Base-by-base conservation (phyloP, 139 green algal species). In the Klebsormidium nitens region DNA sequence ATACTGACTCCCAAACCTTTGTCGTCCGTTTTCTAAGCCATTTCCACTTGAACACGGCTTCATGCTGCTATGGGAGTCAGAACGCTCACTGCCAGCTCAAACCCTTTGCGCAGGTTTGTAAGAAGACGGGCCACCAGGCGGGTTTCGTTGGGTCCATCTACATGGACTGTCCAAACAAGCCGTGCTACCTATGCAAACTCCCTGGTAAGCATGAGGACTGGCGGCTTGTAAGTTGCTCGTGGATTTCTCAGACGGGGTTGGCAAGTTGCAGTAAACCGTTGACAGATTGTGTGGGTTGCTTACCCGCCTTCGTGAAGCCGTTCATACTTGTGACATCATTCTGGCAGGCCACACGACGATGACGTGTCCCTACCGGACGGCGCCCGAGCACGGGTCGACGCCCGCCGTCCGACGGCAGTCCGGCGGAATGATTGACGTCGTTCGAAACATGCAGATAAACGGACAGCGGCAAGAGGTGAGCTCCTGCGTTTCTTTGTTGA, bases 81-180 rank as follows among this genome's bases (percentile, higher is more conserved):
- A n/a, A n/a, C n/a, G n/a, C n/a, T n/a, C n/a, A n/a, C 44, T 52
- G 14, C 44, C 44, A 52, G 14, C 52, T 61, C 52, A 11, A n/a
- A 11, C 17, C 28, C 52, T 5, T 5, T 14, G 57, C 36, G 39
- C 82, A 96, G 86, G 90, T 96, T 0, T 96, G 90, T 57, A 90
- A 90, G 28, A 70, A 80, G 48, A 71, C 38, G 0, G 90, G 82
- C 0, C 91, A 96, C 74, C 73, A 67, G n/a, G 89, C 91, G 0
- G 91, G 91, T 38, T 96, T 96, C 73, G 73, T 90, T 2, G 89
- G 88, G 0, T 77, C 84, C 31, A 81, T 83, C 1, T 92, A 91
- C 57, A 19, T 92, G 19, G 91, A 96, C 78, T 96, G 91, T 69
- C 83, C 86, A 62, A 93, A 95, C 76, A 90, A 88, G 66, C 89